These are phyloP conservation scores for Annona cherimola DNA, from an alignment of 164 flowering plant genomes.

Conservation along the genomic window DNA sequence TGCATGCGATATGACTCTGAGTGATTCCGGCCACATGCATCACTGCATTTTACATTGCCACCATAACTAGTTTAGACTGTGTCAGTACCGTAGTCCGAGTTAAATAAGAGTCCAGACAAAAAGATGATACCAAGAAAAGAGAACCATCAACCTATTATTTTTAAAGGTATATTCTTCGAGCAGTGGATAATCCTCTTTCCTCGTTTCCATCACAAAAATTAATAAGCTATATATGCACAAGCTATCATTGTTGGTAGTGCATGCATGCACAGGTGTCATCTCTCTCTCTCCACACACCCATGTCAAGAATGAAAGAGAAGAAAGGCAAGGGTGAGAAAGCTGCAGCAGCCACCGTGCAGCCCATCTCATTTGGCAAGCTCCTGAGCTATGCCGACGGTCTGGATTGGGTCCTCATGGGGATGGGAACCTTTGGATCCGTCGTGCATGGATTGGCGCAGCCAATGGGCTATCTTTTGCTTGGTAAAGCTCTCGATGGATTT, in stretches of 20 bases:
- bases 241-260: neutral
- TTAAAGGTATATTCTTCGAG: neutral
- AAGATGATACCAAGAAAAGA: neutral
- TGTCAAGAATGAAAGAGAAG: conserved; percentile 6
- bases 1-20: neutral
- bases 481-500: conserved; percentile 62
- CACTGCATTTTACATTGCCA: neutral
- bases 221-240: neutral
- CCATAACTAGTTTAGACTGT: neutral
- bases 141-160: neutral
- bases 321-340: neutral
- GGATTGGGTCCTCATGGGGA: conserved; percentile 59
- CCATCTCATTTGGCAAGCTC: conserved; percentile 29
- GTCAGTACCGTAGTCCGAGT: neutral
- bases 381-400: conserved; percentile 53
- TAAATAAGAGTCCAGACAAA: neutral
- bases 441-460: conserved; percentile 71
- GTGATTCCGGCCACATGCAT: neutral
- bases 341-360: neutral
- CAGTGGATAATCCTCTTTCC: neutral
- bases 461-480: conserved; percentile 55
- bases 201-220: neutral
- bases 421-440: conserved; percentile 60
- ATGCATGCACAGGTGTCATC: neutral
- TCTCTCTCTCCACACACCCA: neutral